phyloP scores from a whole-genome alignment of 2,329 filamentous ascomycete genomes.

The Colletotrichum siamense region DNA sequence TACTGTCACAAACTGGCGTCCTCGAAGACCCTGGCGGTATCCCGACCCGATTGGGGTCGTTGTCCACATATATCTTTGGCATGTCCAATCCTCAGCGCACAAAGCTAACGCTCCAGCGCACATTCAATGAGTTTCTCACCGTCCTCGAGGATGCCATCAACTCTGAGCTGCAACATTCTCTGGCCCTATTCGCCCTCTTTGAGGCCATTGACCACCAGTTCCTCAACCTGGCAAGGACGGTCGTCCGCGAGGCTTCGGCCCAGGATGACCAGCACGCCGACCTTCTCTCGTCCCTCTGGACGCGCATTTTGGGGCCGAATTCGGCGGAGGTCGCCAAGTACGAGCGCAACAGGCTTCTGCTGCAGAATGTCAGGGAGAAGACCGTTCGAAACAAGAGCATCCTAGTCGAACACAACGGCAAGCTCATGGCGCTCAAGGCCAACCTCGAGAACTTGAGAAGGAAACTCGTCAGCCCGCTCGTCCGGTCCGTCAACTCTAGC shows the following conservation, averaged over 20 bases:
- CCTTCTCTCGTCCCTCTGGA: conserved; percentile 85
- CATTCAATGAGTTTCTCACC: conserved; percentile 85
- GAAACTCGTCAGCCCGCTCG: conserved; percentile 84
- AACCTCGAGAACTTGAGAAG: conserved; percentile 84
- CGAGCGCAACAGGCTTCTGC: conserved; percentile 84
- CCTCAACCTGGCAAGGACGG: conserved; percentile 83
- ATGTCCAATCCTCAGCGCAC: conserved; percentile 82
- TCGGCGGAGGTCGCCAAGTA: conserved; percentile 83
- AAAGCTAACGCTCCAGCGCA: conserved; percentile 79
- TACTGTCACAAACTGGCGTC: conserved; percentile 70
- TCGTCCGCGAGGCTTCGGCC: conserved; percentile 80
- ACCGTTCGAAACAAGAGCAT: conserved; percentile 89
- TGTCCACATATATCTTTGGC: conserved; percentile 79
- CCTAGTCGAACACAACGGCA: conserved; percentile 84
- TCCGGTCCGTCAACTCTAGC: conserved; percentile 71
- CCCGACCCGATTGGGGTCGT: conserved; percentile 71
- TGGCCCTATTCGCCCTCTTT: conserved; percentile 86
- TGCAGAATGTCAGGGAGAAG: conserved; percentile 79
- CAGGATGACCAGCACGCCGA: conserved; percentile 85
- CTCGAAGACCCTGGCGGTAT: conserved; percentile 59
- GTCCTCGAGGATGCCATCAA: conserved; percentile 90
- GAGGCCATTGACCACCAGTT: conserved; percentile 91
- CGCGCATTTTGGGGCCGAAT: conserved; percentile 79
- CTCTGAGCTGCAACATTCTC: conserved; percentile 80
- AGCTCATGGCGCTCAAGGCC: conserved; percentile 82